Conservation (phyloP, 78 protist genomes). For the Protostelium mycophagum region DNA sequence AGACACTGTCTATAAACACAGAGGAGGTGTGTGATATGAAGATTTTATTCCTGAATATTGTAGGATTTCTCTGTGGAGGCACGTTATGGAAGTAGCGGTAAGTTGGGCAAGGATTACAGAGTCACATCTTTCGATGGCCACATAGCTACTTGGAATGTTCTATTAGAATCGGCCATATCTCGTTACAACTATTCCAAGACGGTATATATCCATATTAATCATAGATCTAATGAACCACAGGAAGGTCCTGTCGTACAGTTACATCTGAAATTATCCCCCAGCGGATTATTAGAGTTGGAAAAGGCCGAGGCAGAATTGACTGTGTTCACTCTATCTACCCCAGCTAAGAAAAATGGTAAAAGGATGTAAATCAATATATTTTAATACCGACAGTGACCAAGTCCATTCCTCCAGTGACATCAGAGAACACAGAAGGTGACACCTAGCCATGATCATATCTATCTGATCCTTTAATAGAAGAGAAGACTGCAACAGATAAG, state of each 20-base stretch:
- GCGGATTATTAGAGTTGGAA: conserved; percentile 43
- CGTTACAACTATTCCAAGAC: background rate
- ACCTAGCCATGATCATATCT: no score
- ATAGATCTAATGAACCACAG: background rate
- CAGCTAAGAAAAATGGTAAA: background rate
- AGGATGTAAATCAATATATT: background rate
- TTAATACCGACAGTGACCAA: background rate
- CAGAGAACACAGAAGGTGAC: background rate
- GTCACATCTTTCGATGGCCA: background rate
- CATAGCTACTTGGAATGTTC: background rate
- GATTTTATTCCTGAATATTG: background rate
- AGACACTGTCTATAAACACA: background rate
- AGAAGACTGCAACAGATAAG: background rate
- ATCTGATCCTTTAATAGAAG: no score
- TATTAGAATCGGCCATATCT: background rate
- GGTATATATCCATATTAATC: background rate
- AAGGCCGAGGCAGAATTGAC: conserved; percentile 66
- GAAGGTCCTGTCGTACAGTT: conserved; percentile 29
- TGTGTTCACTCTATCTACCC: conserved; percentile 9
- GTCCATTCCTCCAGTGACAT: background rate
- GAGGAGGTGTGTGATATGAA: background rate
- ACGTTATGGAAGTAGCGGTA: background rate
- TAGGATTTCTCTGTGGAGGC: background rate
- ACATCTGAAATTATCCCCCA: conserved; percentile 22
- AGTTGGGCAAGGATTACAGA: background rate